These are phyloP conservation scores for Leccinellum rugosiceps DNA, from an alignment of 768 basidiomycete species.

Conservation along the genomic window DNA sequence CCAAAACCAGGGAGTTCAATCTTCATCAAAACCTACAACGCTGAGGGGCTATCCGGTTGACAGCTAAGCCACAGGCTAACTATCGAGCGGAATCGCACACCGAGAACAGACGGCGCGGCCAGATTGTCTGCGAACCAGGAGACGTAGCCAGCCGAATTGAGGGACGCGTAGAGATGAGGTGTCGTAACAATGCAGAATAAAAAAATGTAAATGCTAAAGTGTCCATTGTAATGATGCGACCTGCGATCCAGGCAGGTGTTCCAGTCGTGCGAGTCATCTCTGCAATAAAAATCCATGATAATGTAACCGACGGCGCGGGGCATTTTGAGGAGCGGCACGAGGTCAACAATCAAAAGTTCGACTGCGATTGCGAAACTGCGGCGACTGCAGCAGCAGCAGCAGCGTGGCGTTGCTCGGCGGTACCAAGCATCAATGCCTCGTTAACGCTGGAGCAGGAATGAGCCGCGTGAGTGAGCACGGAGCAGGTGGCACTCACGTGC, in stretches of 20 bases:
- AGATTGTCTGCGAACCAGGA: conserved; percentile 33
- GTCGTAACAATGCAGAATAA: conserved; percentile 45
- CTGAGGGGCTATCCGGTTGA: conserved; percentile 11
- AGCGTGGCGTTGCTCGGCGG: conserved; percentile 69
- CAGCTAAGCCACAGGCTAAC: conserved; percentile 42
- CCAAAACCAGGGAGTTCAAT: conserved; percentile 50
- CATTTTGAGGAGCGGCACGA: conserved; percentile 21
- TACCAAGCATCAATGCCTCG: conserved; percentile 85
- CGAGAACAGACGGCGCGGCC: conserved; percentile 53
- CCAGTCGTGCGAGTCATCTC: conserved; percentile 39
- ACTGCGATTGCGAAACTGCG: conserved; percentile 44
- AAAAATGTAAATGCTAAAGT: conserved; percentile 35
- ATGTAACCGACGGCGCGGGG: conserved; percentile 31
- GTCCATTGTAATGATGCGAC: conserved; percentile 53
- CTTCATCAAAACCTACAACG: conserved; percentile 43
- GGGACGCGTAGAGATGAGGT: conserved; percentile 21
- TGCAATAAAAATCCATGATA: conserved; percentile 39
- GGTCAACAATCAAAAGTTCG: conserved; percentile 44
- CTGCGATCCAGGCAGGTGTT: conserved; percentile 56
- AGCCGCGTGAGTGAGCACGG: background rate
- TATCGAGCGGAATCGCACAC: conserved; percentile 23
- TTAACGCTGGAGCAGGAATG: conserved; percentile 51
- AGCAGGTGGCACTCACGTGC: conserved; percentile 40
- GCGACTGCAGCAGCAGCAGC: conserved; percentile 54
- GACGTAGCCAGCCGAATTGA: conserved; percentile 17